phyloP scores from a whole-genome alignment of 2,329 filamentous ascomycete species.

The Colletotrichum sp. region DNA sequence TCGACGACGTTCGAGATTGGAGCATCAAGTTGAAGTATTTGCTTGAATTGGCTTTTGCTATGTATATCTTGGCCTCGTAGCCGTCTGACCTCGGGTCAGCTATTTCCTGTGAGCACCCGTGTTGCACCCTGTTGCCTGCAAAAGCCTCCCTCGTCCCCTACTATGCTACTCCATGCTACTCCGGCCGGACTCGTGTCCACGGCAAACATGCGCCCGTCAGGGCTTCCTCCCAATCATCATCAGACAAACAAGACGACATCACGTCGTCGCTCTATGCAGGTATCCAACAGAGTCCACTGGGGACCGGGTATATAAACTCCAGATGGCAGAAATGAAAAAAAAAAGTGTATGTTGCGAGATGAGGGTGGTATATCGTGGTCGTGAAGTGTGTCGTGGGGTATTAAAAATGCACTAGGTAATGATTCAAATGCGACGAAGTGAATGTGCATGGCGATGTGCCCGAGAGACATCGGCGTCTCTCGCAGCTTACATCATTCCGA shows the following conservation, averaged over 20 bases:
- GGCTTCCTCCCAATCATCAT: not conserved
- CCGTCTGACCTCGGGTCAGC: not conserved
- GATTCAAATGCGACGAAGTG: constrained; percentile 7
- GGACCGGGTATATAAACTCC: constrained; percentile 23
- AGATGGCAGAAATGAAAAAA: constrained; percentile 8
- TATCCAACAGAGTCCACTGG: constrained; percentile 19
- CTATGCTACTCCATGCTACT: not conserved
- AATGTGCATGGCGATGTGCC: not conserved
- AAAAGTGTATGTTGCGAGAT: constrained; percentile 8
- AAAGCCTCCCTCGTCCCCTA: not conserved
- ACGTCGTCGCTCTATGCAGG: constrained; percentile 13
- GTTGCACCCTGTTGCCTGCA: constrained; percentile 6
- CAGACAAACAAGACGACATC: not conserved
- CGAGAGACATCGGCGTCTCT: not conserved
- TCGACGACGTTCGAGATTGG: too few species aligned
- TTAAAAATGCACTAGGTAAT: constrained; percentile 6
- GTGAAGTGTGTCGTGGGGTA: constrained; percentile 8
- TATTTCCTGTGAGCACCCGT: not conserved
- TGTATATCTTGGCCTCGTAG: not conserved
- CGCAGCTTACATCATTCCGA: constrained; percentile 58
- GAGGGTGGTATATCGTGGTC: constrained; percentile 16
- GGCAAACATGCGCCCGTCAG: not conserved
- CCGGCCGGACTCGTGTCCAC: not conserved
- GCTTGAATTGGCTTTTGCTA: constrained; percentile 2
- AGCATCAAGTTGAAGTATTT: not conserved